Conservation (phyloP, 208 protist species). For the Trypanosomatidae sp. region DNA sequence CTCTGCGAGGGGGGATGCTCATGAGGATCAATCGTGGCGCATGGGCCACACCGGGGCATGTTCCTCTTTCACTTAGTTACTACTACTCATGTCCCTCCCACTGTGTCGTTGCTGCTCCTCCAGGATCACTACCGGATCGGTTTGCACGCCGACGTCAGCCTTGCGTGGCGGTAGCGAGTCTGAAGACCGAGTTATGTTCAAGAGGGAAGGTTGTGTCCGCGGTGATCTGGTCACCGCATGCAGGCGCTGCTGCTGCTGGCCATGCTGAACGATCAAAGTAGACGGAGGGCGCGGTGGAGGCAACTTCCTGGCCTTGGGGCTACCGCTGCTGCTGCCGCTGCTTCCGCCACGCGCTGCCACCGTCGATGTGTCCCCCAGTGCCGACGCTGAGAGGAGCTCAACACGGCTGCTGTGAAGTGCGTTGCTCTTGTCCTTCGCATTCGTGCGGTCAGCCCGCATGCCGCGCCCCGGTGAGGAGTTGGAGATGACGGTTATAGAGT, state of each 20-base stretch:
- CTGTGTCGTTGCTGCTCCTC: slow-evolving; percentile 12
- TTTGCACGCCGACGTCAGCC: slow-evolving; percentile 54
- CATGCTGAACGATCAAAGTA: neutral
- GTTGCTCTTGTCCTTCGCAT: neutral
- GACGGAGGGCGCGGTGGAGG: neutral
- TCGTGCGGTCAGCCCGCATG: neutral
- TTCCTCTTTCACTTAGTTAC: neutral
- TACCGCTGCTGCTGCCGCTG: neutral
- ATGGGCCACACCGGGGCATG: neutral
- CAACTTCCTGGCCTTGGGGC: too few species aligned
- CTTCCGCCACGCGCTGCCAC: slow-evolving; percentile 10
- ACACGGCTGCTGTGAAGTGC: slow-evolving; percentile 29
- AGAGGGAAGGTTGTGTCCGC: neutral
- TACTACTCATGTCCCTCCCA: neutral
- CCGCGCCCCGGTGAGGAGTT: neutral
- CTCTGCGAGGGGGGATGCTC: neutral
- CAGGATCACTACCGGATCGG: slow-evolving; percentile 62
- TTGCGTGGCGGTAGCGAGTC: slow-evolving; percentile 5
- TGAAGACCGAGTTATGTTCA: neutral
- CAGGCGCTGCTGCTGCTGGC: slow-evolving; percentile 3
- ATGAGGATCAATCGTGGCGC: neutral
- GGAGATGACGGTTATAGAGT: neutral
- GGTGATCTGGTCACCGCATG: neutral
- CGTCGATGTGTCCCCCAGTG: slow-evolving; percentile 20
- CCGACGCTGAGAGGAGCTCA: slow-evolving; percentile 38